Conservation (phyloP, 345 rosid genomes). For the Lumnitzera littorea region DNA sequence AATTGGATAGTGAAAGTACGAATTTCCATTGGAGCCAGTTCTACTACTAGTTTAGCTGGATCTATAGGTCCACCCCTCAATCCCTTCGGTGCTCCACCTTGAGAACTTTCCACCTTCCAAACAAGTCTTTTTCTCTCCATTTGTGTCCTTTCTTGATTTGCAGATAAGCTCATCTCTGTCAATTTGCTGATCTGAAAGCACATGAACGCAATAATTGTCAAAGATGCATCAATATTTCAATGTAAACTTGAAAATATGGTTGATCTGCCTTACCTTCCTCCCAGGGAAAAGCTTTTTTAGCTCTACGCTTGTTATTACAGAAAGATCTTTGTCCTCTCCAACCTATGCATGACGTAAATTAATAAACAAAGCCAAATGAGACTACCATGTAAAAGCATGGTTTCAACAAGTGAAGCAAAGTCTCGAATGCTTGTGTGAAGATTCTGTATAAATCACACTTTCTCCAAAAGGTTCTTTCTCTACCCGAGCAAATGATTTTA, state of each 20-base stretch:
- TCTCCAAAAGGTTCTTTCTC: too few relatives aligned
- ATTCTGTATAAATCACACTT: too few relatives aligned
- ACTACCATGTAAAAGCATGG: too few relatives aligned
- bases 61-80: constrained; percentile 57
- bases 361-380: background rate
- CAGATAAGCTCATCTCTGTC: constrained; percentile 71
- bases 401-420: too few relatives aligned
- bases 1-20: constrained; percentile 59
- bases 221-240: background rate
- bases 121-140: constrained; percentile 76
- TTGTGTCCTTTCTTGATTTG: constrained; percentile 66
- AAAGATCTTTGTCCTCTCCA: constrained; percentile 52
- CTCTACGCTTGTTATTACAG: constrained; percentile 34
- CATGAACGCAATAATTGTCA: background rate
- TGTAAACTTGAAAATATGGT: background rate
- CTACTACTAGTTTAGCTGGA: constrained; percentile 52
- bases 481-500: too few relatives aligned
- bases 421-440: too few relatives aligned
- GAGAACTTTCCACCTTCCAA: constrained; percentile 58
- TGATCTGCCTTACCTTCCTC: constrained; percentile 41
- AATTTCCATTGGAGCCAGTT: constrained; percentile 90
- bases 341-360: constrained; percentile 18
- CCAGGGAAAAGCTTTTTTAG: constrained; percentile 39
- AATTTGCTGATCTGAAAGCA: constrained; percentile 45
- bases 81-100: constrained; percentile 21